Evolutionary conservation across 108 stramenopile genomes (phyloP), one percentile per base, ranked within the genome.

Genomic region (Skeletonema tropicum): DNA sequence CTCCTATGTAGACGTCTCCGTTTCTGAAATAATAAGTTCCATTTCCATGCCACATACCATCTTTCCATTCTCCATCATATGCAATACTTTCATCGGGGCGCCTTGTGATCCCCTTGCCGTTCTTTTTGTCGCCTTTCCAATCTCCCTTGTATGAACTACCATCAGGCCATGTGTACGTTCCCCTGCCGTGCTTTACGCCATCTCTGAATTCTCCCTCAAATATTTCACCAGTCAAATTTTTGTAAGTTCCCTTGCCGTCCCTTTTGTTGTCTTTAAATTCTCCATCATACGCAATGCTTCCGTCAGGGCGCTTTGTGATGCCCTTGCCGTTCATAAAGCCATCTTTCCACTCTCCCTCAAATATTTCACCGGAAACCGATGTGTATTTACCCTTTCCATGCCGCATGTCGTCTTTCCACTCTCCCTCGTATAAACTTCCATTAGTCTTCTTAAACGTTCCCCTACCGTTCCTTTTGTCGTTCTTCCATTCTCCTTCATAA

Each of bases 91-190:
- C 84, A 42, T 83, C 68, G 17, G 26, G 19, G 26, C 59, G 76
- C 49, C 69, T 70, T 14, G 60, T 65, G 5, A 85, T 74, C n/a
- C 89, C 89, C 3, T 76, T 11, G 6, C 89, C 89, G 10, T 87
- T 21, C 26, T 66, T 29, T 11, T 83, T 57, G 48, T 73, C 82
- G 64, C 55, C 52, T 33, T 39, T 48, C 87, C 87, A 89, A 2
- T 48, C 46, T 17, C 46, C 46, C n/a, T 3, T 9, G 10, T 48
- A 48, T 4, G 17, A 2, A 5, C 17, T n/a, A 17, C 17, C 17
- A 5, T 48, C 5, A 17, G 3, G n/a, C 0, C 2, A 17, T 5
- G 3, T 48, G 1, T 17, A 45, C 6, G 13, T n/a, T 9, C 85
- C 85, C 11, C 49, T 60, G 5, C 85, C 85, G 68, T 83, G 66